Percentiles rank a stretch among this genome's conserved stretches.
Conservation (phyloP, 768 basidiomycete genomes). For the Suillus paluster region DNA sequence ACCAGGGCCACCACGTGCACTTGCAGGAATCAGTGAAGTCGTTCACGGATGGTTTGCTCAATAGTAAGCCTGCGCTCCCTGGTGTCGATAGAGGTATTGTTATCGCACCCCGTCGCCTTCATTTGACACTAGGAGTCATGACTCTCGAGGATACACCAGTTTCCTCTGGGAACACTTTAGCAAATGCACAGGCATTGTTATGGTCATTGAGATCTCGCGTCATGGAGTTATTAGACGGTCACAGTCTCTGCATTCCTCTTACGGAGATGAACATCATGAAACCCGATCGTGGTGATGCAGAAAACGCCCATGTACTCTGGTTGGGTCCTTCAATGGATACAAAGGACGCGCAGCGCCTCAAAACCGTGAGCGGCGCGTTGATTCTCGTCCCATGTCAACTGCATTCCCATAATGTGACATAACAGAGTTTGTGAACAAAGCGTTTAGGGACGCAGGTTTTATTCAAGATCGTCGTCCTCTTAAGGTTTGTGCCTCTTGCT, state of each 20-base stretch:
- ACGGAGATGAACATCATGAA: conserved; percentile 55
- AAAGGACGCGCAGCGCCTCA: conserved; percentile 35
- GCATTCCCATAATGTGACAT: conserved; percentile 3
- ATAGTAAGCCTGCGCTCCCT: conserved; percentile 29
- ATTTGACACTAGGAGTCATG: conserved; percentile 80
- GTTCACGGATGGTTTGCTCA: conserved; percentile 39
- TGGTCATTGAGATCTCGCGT: conserved; percentile 43
- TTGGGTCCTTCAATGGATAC: conserved; percentile 48
- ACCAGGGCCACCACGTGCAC: conserved; percentile 44
- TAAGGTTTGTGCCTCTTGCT: conserved; percentile 41
- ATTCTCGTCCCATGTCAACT: too few relatives aligned
- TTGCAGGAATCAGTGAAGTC: conserved; percentile 41
- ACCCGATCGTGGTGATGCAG: conserved; percentile 38
- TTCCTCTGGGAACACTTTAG: conserved; percentile 35
- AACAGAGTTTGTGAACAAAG: conserved; percentile 45
- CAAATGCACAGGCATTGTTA: conserved; percentile 49
- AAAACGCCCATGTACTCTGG: conserved; percentile 60
- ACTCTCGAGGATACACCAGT: conserved; percentile 43
- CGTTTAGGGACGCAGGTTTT: conserved; percentile 48
- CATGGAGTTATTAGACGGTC: conserved; percentile 40
- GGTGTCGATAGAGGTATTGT: conserved; percentile 68
- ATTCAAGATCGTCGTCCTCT: conserved; percentile 52
- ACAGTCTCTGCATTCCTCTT: conserved; percentile 45
- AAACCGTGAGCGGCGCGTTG: conserved; percentile 40
- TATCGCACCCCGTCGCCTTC: conserved; percentile 59